Conservation (phyloP, 2,329 filamentous ascomycete species). For the Cadophora gregata region DNA sequence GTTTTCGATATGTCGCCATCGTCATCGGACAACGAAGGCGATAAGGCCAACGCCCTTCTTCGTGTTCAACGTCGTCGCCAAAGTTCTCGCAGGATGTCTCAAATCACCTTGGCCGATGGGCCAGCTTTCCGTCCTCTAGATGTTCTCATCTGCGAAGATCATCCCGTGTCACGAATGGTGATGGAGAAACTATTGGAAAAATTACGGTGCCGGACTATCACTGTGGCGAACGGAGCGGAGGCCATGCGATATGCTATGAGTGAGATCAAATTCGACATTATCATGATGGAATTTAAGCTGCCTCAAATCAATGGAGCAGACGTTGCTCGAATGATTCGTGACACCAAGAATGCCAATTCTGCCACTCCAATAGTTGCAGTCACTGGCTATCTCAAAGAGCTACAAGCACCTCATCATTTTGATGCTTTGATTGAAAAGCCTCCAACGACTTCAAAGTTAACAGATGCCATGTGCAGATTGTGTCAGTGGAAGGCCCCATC, state of each 20-base stretch:
- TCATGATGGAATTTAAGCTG: constrained; percentile 96
- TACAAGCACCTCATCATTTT: constrained; percentile 94
- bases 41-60: constrained; percentile 86
- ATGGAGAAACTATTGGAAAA: constrained; percentile 99
- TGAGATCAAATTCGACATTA: constrained; percentile 98
- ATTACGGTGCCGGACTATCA: constrained; percentile 90
- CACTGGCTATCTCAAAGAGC: constrained; percentile 96
- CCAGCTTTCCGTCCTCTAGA: constrained; percentile 91
- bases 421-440: constrained; percentile 96
- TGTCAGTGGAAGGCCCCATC: constrained; percentile 91
- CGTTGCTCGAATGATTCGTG: constrained; percentile 95
- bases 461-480: constrained; percentile 82
- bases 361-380: constrained; percentile 96
- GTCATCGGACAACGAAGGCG: constrained; percentile 95
- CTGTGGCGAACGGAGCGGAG: constrained; percentile 87
- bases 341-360: constrained; percentile 93
- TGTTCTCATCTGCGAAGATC: constrained; percentile 95
- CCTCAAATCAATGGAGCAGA: constrained; percentile 95
- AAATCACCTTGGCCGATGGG: constrained; percentile 83
- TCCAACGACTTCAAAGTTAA: constrained; percentile 88
- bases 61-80: constrained; percentile 94
- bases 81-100: constrained; percentile 91
- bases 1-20: constrained; percentile 97
- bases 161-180: constrained; percentile 95
- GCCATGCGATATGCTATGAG: constrained; percentile 93